phyloP scores from a whole-genome alignment of 495 filamentous ascomycete genomes.

The Aspergillus sclerotiicarbonarius region DNA sequence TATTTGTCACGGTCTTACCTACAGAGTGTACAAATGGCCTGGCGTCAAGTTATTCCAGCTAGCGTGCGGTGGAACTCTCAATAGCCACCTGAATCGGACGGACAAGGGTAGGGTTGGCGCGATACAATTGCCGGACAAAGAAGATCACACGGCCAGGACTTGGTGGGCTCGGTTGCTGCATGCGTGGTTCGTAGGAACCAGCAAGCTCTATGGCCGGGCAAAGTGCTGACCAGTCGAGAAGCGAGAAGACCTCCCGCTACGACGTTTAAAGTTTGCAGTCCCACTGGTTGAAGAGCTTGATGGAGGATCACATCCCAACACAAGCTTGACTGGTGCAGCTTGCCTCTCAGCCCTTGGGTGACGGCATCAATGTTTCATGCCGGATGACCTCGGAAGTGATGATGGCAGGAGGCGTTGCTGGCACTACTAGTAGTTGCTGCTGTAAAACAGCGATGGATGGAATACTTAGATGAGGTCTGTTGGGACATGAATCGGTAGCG shows the following conservation, averaged over 20 bases:
- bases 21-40: too few species aligned
- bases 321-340: neutral
- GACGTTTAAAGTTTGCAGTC: slow-evolving; percentile 1
- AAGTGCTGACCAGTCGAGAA: neutral
- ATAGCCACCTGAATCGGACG: too few species aligned
- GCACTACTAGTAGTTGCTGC: neutral
- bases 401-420: neutral
- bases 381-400: slow-evolving; percentile 17
- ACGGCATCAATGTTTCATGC: slow-evolving; percentile 20
- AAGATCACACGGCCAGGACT: too few species aligned
- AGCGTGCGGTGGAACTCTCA: too few species aligned
- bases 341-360: slow-evolving; percentile 1
- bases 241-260: neutral
- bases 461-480: neutral
- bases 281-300: slow-evolving; percentile 1
- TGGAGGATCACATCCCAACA: neutral
- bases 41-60: too few species aligned
- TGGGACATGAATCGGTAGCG: neutral
- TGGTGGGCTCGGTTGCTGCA: too few species aligned
- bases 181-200: too few species aligned
- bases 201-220: too few species aligned
- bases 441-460: neutral
- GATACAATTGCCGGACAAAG: too few species aligned
- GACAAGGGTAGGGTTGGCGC: too few species aligned
- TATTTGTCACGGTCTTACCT: too few species aligned